Conservation (phyloP, 352 stramenopile species). For the Globisporangium nagaii region DNA sequence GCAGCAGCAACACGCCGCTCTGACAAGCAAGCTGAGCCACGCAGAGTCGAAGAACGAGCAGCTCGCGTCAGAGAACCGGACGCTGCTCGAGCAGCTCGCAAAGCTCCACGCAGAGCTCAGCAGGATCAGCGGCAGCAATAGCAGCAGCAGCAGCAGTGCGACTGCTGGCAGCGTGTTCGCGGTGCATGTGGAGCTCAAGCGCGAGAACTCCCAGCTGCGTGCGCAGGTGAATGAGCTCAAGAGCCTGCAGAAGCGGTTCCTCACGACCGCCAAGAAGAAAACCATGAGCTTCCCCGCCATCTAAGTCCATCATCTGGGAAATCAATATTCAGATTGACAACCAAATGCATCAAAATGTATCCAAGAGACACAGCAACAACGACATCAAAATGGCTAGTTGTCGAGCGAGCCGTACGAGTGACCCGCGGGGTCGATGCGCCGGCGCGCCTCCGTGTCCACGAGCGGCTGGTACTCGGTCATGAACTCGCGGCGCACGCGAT, state of each 20-base stretch:
- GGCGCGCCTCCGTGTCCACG: constrained; percentile 43
- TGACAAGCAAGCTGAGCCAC: constrained; percentile 1
- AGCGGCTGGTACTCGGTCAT: constrained; percentile 85
- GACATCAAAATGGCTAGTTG: constrained; percentile 20
- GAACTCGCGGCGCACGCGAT: constrained; percentile 78
- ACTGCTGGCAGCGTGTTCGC: constrained; percentile 46
- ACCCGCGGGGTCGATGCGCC: constrained; percentile 68
- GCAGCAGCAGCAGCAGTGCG: constrained; percentile 4
- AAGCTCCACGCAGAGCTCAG: constrained; percentile 32
- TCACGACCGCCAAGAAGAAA: constrained; percentile 71
- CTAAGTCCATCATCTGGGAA: constrained; percentile 12
- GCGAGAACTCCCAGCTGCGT: constrained; percentile 63
- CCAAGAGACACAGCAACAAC: not conserved
- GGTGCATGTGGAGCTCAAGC: constrained; percentile 71
- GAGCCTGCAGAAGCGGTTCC: constrained; percentile 53
- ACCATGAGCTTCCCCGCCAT: constrained; percentile 60
- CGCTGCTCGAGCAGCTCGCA: constrained; percentile 29
- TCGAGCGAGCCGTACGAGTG: constrained; percentile 81
- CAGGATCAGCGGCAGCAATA: constrained; percentile 15
- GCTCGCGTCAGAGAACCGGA: constrained; percentile 21
- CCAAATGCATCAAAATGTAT: not conserved
- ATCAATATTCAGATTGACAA: not conserved
- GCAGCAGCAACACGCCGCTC: constrained; percentile 9
- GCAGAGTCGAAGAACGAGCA: constrained; percentile 18
- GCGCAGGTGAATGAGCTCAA: constrained; percentile 71